These are phyloP conservation scores for Paralagenidium karlingii DNA, from an alignment of 352 stramenopile species.

Conservation along the genomic window DNA sequence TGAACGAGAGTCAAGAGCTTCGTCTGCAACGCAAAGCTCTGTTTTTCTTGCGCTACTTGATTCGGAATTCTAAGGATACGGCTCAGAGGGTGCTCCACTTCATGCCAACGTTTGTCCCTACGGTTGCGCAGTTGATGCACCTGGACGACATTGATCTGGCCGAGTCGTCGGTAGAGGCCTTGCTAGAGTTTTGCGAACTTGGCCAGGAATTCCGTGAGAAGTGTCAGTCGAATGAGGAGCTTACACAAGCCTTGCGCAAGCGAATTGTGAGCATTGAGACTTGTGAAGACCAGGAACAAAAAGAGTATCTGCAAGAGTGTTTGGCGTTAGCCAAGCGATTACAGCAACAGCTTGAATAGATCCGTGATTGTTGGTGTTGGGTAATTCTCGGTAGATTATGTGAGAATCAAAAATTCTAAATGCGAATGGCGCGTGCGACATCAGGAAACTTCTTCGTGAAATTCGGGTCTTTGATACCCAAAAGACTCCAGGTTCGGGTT, in stretches of 20 bases:
- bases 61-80: constrained; percentile 39
- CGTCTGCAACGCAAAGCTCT: constrained; percentile 71
- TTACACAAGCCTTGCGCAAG: no score
- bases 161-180: constrained; percentile 54
- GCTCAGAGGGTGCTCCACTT: constrained; percentile 31
- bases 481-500: constrained; percentile 40
- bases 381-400: no score
- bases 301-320: no score
- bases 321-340: no score
- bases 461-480: constrained; percentile 24
- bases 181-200: constrained; percentile 53
- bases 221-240: no score
- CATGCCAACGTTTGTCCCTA: constrained; percentile 19
- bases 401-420: no score
- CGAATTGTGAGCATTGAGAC: no score
- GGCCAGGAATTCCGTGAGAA: constrained; percentile 40
- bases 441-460: constrained; percentile 35
- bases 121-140: constrained; percentile 29
- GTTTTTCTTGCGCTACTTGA: constrained; percentile 75
- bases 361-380: no score
- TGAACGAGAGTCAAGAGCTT: constrained; percentile 34
- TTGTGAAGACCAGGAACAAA: no score
- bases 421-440: constrained; percentile 27
- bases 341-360: no score
- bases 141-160: constrained; percentile 69